Base-by-base conservation (phyloP, 352 stramenopile genomes). In the Phytophthora hybrid region DNA sequence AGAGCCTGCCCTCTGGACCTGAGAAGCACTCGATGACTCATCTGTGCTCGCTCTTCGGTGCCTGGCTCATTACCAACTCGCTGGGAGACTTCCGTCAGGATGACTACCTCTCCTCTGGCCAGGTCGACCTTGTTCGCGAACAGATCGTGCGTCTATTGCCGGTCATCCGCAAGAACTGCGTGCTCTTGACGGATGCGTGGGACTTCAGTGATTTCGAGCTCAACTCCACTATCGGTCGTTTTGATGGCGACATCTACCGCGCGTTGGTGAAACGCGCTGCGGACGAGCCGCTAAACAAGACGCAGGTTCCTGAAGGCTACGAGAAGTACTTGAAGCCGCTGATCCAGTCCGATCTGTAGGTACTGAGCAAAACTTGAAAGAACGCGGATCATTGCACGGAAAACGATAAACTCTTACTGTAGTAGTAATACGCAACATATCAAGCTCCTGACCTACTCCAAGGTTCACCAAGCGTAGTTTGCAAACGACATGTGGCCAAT, bases 161-260 rank as follows among this genome's bases (percentile, higher is more conserved):
- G 7, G 41, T 76, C 3, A 55, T 87, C 10, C 80, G 80, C 49
- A 78, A 74, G 66, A 87, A 85, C 75, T 77, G 69, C 11, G 71
- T 87, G 29, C 59, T 84, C 37, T 63, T 87, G 23, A 84, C 78
- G 7, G 70, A 77, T 54, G 64, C 70, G 1, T 77, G 64, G 70
- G 64, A 73, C 59, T 88, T 87, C 23, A 87, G 23, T 14, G 81
- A 91, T 63, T 89, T 88, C 54, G 82, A 89, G 72, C 55, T 91
- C 19, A 84, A 84, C 75, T 87, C 80, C 71, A 80, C 76, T 34
- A 83, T 87, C 56, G 80, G 78, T 11, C 59, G 69, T 4, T 85
- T 82, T 69, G 76, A 87, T 62, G 80, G 80, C 11, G 77, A 87
- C 63, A 83, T 87, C 11, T 87, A 87, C 70, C 77, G 77, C 18